Base-by-base conservation (phyloP, 2,329 filamentous ascomycete species). In the Metarhizium brunneum region DNA sequence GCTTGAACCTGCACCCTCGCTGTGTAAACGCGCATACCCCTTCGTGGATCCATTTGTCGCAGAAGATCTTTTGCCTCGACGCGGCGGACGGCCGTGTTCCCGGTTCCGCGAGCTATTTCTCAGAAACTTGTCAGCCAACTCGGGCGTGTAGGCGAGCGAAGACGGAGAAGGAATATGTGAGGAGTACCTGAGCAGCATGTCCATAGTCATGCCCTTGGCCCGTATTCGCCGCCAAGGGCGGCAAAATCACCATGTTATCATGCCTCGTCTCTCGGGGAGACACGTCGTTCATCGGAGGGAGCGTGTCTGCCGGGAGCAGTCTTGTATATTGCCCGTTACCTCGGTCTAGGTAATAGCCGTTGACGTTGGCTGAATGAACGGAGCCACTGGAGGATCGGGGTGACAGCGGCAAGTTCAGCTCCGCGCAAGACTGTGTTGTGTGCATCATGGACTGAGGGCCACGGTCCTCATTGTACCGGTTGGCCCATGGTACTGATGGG, bases 1-100 rank as follows among this genome's bases (percentile, higher is more conserved):
- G 92, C 73, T 91, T 92, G 76, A 85, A 96, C 61, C 86, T 84
- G 73, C 92, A 96, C 0, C 92, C 91, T 65, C 92, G 86, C 68
- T 95, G 89, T 3, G 81, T 85, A 68, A 90, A 96, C 59, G 87
- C 87, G 68, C 92, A 96, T 47, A 88, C 83, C 20, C 90, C 91
- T 57, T 88, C 86, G 63, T 89, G 85, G 54, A 96, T 86, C 91
- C 91, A 96, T 69, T 92, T 90, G 57, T 90, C 89, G 71, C 91
- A 96, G 69, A 87, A 95, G 29, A 87, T 74, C 68, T 95, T 95
- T 56, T 69, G 66, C 29, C 66, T 67, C 64, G 35, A 36, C 7
- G 35, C 6, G 35, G 35, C 13, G 6, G 35, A 11, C 35, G 13
- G 35, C 13, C 13, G 35, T 13, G 13, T 13, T 8, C 11, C 13